Evolutionary conservation across 2,329 filamentous ascomycete genomes (phyloP), one percentile per base, ranked within the genome.

Genomic region (Alternaria hordeiaustralica): DNA sequence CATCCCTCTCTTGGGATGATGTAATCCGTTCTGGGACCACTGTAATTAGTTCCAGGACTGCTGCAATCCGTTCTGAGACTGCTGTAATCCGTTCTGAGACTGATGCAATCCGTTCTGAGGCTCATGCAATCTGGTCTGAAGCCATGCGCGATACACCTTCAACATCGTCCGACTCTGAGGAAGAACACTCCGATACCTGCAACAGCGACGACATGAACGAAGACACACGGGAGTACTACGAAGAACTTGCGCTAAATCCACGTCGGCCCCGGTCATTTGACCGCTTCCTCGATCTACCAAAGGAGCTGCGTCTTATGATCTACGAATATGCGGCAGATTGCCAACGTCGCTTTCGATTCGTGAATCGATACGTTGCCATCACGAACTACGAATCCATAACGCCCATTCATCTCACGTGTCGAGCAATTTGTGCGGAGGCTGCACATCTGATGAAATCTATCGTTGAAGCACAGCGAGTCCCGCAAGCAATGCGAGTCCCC

Each of bases 301-400:
- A 18, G n/a, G 56, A 51, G 28, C 41, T 63, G 5, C 55, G 61
- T 6, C 21, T 55, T 11, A 59, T 63, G 44, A 26, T 60, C 15
- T 63, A 63, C 45, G 50, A 60, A 41, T 41, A 41, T 18, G 36
- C 36, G 4, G 36, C 36, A 6, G 36, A 41, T 41, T 41, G 36
- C 36, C 36, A 6, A 41, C 36, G 36, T 41, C 36, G n/a, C 36
- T 41, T 41, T 41, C 33, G 33, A 41, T 41, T 41, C 36, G 36
- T 41, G 36, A 18, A 41, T 41, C 15, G 9, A 41, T 11, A 18
- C 36, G n/a, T 18, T 41, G n/a, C 15, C 36, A 41, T 41, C n/a
- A 41, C 36, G 9, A 41, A 41, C 15, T 41, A 41, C 36, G 5
- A 41, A 18, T 41, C 36, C 36, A 41, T 41, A 41, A 41, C 36